These are phyloP conservation scores for Mucor velutinosus DNA, from an alignment of 371 early-diverging fungal species.

Conservation along the genomic window DNA sequence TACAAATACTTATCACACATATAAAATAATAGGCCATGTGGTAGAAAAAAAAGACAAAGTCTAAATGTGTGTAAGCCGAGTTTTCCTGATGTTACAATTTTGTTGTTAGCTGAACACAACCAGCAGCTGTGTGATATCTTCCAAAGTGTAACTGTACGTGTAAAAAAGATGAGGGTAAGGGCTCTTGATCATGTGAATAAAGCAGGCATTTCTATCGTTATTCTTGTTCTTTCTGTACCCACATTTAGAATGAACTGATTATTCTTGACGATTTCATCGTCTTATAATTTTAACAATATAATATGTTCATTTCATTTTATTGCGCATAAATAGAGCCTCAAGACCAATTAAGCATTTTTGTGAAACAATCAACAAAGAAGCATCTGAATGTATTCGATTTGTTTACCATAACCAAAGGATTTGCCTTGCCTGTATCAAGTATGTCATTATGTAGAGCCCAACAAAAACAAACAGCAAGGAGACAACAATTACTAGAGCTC, in stretches of 20 bases:
- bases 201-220: background rate
- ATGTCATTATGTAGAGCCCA: background rate
- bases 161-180: background rate
- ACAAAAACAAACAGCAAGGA: background rate
- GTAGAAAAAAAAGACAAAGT: conserved; percentile 11
- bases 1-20: background rate
- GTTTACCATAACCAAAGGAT: background rate
- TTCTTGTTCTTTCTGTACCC: background rate
- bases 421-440: background rate
- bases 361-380: conserved; percentile 1
- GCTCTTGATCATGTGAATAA: background rate
- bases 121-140: background rate
- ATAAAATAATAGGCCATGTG: conserved; percentile 1
- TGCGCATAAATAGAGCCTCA: background rate
- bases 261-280: background rate
- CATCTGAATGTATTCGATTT: background rate
- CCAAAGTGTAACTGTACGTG: background rate
- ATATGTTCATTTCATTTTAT: background rate
- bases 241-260: background rate
- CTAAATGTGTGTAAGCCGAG: background rate
- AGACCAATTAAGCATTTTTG: background rate
- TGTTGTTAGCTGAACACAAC: background rate
- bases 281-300: background rate
- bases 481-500: background rate
- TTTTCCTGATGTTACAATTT: conserved; percentile 5